phyloP scores from a whole-genome alignment of 305 asterid species.

The Vinca major region DNA sequence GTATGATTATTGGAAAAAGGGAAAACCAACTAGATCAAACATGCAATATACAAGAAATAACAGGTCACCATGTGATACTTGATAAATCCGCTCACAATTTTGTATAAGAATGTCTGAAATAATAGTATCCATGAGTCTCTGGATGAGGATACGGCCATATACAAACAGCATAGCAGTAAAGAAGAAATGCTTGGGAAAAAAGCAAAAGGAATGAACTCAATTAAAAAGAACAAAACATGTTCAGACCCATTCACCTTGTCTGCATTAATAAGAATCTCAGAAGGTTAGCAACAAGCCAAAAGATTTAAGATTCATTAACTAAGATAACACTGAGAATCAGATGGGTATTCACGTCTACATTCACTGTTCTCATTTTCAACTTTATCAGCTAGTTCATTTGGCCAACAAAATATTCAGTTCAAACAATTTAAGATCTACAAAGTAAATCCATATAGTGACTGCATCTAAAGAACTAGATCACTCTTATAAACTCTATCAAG shows the following conservation, averaged over 20 bases:
- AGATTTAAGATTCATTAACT: background rate
- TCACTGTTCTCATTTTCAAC: too few relatives aligned
- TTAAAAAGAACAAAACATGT: background rate
- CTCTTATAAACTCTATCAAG: too few relatives aligned
- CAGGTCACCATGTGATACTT: slow-evolving; percentile 99
- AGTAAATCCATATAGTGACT: too few relatives aligned
- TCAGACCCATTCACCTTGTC: background rate
- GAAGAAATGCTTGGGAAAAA: slow-evolving; percentile 74
- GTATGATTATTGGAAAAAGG: background rate
- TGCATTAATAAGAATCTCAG: background rate
- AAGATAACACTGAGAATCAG: background rate
- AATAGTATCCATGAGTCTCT: slow-evolving; percentile 86
- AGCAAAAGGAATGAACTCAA: slow-evolving; percentile 14
- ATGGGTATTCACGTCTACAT: background rate
- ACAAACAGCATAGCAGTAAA: slow-evolving; percentile 92
- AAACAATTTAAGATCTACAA: too few relatives aligned
- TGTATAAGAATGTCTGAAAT: slow-evolving; percentile 68
- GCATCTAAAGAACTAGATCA: too few relatives aligned
- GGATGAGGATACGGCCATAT: slow-evolving; percentile 92
- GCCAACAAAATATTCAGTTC: too few relatives aligned
- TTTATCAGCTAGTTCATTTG: too few relatives aligned
- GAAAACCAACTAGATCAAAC: slow-evolving; percentile 27
- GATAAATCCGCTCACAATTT: slow-evolving; percentile 66
- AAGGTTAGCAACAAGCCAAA: background rate
- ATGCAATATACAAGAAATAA: slow-evolving; percentile 85